Evolutionary conservation across 176 grass and related monocot genomes (phyloP).

Genomic region (bread wheat (Triticum aestivum)): IWGSC_CS_RefSeq_v2.1 NC_057801.1:511044380-511044879

Average conservation of each 20-base stretch:
- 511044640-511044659: background rate
- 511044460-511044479: slow-evolving; percentile 48
- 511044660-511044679: background rate
- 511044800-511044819: background rate
- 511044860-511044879: background rate
- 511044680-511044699: background rate
- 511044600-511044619: background rate
- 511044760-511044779: background rate
- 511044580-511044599: background rate
- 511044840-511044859: background rate
- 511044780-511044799: background rate
- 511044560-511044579: slow-evolving; percentile 61
- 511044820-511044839: background rate
- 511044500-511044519: slow-evolving; percentile 59
- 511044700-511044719: background rate
- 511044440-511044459: slow-evolving; percentile 80
- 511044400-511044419: background rate
- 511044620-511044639: background rate
- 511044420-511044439: background rate
- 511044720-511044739: background rate
- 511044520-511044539: slow-evolving; percentile 75
- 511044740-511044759: background rate
- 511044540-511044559: slow-evolving; percentile 82
- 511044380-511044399: background rate
- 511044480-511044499: slow-evolving; percentile 77